These are phyloP conservation scores for Chaetoscypha palmicola DNA, from an alignment of 2,329 filamentous ascomycete species.

Conservation along the genomic window DNA sequence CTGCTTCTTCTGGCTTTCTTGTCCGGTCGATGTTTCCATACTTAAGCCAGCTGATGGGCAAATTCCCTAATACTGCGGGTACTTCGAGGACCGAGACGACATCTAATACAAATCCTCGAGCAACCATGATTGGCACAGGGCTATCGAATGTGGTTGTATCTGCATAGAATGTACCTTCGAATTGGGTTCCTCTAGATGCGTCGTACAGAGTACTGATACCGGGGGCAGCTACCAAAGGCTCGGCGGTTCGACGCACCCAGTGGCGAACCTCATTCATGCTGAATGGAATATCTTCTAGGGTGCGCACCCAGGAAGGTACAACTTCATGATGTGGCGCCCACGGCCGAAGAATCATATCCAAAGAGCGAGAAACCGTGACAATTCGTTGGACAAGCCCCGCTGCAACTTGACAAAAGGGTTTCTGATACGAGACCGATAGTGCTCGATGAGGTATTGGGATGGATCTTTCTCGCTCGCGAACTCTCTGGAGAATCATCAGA, in stretches of 20 bases:
- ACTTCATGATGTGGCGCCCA: neutral
- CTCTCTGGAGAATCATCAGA: neutral
- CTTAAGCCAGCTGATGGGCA: neutral
- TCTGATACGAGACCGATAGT: neutral
- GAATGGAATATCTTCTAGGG: neutral
- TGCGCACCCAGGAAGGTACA: neutral
- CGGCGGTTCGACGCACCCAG: neutral
- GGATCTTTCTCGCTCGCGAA: neutral
- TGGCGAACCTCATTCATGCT: neutral
- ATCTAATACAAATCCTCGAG: neutral
- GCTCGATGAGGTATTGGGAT: neutral
- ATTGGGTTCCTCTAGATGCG: neutral
- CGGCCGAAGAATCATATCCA: neutral
- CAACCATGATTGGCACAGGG: neutral
- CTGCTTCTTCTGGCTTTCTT: neutral
- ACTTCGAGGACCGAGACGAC: neutral
- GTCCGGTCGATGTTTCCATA: neutral
- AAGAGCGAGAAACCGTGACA: neutral
- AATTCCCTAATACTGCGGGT: neutral
- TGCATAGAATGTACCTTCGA: neutral
- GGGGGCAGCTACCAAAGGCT: neutral
- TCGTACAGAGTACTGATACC: neutral
- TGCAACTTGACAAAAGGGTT: neutral
- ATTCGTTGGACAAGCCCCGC: neutral
- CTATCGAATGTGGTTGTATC: neutral